Base-by-base conservation (phyloP, 2,329 filamentous ascomycete species). In the Cytospora piceae region DNA sequence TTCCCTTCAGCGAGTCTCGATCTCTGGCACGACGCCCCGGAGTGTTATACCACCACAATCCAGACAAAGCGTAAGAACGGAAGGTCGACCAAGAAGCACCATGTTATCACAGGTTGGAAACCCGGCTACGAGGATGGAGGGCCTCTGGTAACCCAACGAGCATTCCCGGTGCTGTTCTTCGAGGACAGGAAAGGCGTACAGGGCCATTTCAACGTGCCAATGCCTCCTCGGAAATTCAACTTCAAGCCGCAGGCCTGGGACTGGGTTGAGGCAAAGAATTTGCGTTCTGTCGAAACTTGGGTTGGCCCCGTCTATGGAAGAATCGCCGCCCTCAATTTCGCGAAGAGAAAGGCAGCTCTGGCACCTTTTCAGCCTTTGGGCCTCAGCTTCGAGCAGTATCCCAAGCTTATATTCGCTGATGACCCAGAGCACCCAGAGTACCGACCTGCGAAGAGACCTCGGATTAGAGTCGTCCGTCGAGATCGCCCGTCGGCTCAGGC, bases 211-310 rank as follows among this genome's bases (percentile, higher is more conserved):
- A 34, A 27, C 31, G 57, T 67, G n/a, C 39, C 42, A 17, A 29
- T 14, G 29, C 32, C 61, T 11, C 52, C 42, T 6, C n/a, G 31
- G 57, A 55, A 52, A 57, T 58, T 61, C 51, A 24, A 22, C 15
- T 67, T 67, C 46, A 57, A 61, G 39, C 20, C 24, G 32, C 17
- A 57, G 58, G 20, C 65, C 58, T 4, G 51, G 17, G 65, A 67
- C 52, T 67, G 65, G 65, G 53, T 64, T 1, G 53, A 53, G 11
- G 65, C 61, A 2, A 29, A 20, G n/a, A 20, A 61, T n/a, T 22
- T 67, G 9, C 31, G 65, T 4, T 27, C 14, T 7, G 17, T 14
- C 2, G 32, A 32, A 20, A 2, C 12, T 4, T 29, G 64, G 6
- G 53, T 60, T 4, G 39, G 49, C 0, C 27, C 42, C 0, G 61